Conservation (phyloP, 257 asterid genomes). For the Echites panduratus region DNA sequence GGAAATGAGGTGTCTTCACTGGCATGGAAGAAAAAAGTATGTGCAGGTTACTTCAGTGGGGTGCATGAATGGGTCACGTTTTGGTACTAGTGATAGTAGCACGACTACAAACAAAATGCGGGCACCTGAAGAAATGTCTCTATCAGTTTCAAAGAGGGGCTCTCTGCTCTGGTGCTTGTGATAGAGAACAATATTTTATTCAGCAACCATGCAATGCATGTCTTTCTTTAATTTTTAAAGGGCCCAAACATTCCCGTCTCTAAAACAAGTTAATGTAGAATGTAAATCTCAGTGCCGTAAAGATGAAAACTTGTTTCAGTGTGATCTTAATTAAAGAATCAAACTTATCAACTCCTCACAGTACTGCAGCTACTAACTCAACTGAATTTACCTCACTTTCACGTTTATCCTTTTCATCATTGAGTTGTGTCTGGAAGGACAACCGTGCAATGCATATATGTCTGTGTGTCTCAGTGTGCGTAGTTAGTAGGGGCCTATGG, state of each 20-base stretch:
- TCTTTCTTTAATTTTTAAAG: no score
- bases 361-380: no score
- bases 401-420: no score
- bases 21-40: conserved; percentile 8
- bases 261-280: no score
- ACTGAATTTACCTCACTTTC: no score
- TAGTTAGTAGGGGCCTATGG: conserved; percentile 17
- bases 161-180: not conserved
- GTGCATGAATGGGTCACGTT: conserved; percentile 54
- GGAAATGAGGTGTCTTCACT: conserved; percentile 19
- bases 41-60: conserved; percentile 42
- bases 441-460: no score
- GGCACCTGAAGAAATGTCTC: conserved; percentile 46
- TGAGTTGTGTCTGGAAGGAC: no score
- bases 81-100: conserved; percentile 43
- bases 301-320: no score
- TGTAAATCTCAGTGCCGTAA: no score
- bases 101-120: conserved; percentile 22
- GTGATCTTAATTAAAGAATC: no score
- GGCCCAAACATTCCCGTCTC: no score
- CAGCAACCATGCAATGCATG: not conserved
- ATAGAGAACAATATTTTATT: not conserved
- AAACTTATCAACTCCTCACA: no score
- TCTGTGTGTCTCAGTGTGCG: not conserved
- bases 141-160: not conserved